Percentiles rank a stretch among this genome's conserved stretches.
Evolutionary conservation across 2,329 filamentous ascomycete genomes (phyloP).

Genomic region (Fusarium sp.): DNA sequence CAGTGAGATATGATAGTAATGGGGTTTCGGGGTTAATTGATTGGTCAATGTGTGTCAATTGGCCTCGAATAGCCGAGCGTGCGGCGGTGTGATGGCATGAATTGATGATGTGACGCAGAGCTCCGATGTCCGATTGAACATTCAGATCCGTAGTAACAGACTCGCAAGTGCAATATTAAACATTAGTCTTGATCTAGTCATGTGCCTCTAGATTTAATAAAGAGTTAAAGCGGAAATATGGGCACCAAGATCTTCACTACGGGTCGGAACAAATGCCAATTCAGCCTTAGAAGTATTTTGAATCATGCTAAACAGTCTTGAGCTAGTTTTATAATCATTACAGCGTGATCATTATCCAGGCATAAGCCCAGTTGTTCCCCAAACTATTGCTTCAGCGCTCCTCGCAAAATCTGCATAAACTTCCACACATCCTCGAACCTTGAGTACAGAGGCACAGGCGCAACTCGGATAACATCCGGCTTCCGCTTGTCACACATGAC

Average conservation of each 20-base stretch:
- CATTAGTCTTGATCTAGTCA: no score
- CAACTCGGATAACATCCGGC: conserved; percentile 87
- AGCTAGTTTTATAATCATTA: conserved; percentile 21
- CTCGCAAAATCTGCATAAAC: conserved; percentile 61
- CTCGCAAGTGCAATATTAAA: no score
- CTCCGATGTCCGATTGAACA: neutral
- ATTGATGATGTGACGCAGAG: neutral
- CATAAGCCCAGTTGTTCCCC: conserved; percentile 3
- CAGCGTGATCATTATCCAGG: conserved; percentile 16
- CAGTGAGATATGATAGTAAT: neutral
- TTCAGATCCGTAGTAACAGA: neutral
- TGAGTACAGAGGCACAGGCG: conserved; percentile 89
- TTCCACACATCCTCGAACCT: conserved; percentile 79
- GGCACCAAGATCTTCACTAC: no score
- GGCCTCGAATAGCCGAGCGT: neutral
- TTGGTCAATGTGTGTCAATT: neutral
- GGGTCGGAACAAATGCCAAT: no score
- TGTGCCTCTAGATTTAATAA: no score
- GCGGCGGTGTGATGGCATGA: neutral
- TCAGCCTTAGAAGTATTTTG: no score
- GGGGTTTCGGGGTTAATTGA: neutral
- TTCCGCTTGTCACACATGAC: conserved; percentile 88
- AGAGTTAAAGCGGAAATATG: no score
- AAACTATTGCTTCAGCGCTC: conserved; percentile 49
- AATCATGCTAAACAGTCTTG: neutral